A percentile compares a stretch with the other conserved stretches of the same genome.
These are phyloP conservation scores for Monosporascus sp. DNA, from an alignment of 2,329 filamentous ascomycete genomes.

Conservation along the genomic window DNA sequence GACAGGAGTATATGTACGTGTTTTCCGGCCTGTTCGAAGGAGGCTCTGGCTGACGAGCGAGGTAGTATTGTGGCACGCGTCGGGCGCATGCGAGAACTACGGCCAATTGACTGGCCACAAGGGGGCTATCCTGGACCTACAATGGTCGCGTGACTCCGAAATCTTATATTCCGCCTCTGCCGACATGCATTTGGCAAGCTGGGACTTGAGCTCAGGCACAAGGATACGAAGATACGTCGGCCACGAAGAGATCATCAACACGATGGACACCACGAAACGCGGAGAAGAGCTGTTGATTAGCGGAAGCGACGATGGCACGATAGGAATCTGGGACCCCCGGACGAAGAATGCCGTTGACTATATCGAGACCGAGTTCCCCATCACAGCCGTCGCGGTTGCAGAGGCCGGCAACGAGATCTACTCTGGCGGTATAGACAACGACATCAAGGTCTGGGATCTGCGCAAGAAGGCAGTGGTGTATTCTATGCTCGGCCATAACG, in stretches of 20 bases:
- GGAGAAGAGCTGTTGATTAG: constrained; percentile 88
- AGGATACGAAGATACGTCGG: constrained; percentile 88
- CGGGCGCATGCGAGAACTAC: constrained; percentile 92
- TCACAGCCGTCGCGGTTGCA: constrained; percentile 86
- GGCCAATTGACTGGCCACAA: constrained; percentile 84
- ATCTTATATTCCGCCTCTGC: constrained; percentile 89
- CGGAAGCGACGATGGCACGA: constrained; percentile 87
- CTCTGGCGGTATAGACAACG: constrained; percentile 91
- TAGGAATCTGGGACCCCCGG: constrained; percentile 93
- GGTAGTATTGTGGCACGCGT: constrained; percentile 86
- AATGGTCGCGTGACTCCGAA: constrained; percentile 93
- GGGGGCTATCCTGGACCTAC: constrained; percentile 83
- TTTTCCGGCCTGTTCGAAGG: neutral
- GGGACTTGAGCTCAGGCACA: constrained; percentile 88
- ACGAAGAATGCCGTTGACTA: constrained; percentile 84
- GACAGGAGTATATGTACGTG: constrained; percentile 79
- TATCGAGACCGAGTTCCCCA: constrained; percentile 84
- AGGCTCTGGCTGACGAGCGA: constrained; percentile 1
- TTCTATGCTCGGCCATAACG: constrained; percentile 80
- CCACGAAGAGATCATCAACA: constrained; percentile 94
- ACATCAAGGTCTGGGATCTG: constrained; percentile 95
- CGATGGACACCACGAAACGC: constrained; percentile 79
- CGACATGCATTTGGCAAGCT: constrained; percentile 88
- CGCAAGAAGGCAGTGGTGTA: constrained; percentile 87
- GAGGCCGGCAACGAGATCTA: constrained; percentile 96